These are phyloP conservation scores for Kuraishia hungarica DNA, from an alignment of 805 yeast species.

Conservation along the genomic window DNA sequence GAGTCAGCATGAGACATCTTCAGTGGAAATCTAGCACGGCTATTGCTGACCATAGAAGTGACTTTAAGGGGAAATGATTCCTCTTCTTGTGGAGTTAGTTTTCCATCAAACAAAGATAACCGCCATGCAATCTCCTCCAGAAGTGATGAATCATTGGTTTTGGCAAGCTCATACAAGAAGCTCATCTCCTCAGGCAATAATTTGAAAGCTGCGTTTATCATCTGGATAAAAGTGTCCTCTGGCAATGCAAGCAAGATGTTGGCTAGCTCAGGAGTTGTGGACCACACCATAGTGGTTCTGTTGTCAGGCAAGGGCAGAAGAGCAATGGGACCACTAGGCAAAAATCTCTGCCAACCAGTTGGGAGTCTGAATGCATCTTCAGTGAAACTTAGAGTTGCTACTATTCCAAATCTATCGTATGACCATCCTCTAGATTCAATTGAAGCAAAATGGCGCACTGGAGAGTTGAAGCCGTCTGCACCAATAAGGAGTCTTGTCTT, in stretches of 20 bases:
- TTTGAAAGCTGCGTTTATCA: conserved; percentile 84
- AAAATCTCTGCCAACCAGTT: conserved; percentile 89
- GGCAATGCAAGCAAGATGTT: conserved; percentile 48
- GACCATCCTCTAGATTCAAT: conserved; percentile 91
- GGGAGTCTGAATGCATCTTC: conserved; percentile 54
- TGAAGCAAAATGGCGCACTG: conserved; percentile 74
- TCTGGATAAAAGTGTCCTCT: conserved; percentile 52
- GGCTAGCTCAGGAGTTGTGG: conserved; percentile 71
- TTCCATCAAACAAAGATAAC: conserved; percentile 27
- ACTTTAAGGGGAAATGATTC: conserved; percentile 62
- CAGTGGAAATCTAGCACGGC: conserved; percentile 86
- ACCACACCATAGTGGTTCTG: conserved; percentile 91
- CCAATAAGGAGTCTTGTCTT: conserved; percentile 79
- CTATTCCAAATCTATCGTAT: conserved; percentile 85
- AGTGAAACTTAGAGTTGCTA: conserved; percentile 74
- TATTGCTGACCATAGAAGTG: conserved; percentile 43
- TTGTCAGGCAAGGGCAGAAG: conserved; percentile 81
- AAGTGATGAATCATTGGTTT: conserved; percentile 30
- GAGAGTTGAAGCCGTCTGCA: conserved; percentile 94
- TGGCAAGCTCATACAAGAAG: conserved; percentile 46
- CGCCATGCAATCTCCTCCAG: conserved; percentile 73
- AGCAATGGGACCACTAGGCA: conserved; percentile 90
- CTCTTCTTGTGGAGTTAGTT: conserved; percentile 34
- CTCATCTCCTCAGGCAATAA: conserved; percentile 69
- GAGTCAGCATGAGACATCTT: conserved; percentile 85